Evolutionary conservation across 192 early-diverging fungal genomes (phyloP).

Genomic region (Coemansia sp.): DNA sequence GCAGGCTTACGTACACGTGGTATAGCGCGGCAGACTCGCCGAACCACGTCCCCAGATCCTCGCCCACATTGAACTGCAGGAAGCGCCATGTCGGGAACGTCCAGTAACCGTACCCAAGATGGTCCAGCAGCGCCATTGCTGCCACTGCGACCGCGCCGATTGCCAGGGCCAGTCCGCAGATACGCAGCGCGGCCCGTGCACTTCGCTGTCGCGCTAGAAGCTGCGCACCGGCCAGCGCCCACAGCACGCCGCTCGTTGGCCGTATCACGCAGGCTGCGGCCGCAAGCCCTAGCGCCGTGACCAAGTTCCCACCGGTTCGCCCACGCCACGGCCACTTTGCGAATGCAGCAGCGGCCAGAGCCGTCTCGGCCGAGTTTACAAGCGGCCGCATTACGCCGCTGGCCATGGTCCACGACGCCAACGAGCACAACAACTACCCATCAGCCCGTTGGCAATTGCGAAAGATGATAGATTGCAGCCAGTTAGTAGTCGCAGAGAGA

Average conservation of each 20-base stretch:
- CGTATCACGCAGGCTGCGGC: constrained; percentile 77
- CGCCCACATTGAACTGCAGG: constrained; percentile 71
- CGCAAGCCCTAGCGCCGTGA: constrained; percentile 61
- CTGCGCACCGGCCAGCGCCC: constrained; percentile 67
- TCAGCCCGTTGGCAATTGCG: not conserved
- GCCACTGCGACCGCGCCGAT: constrained; percentile 44
- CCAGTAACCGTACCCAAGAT: constrained; percentile 62
- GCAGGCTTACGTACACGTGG: constrained; percentile 80
- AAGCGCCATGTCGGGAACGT: constrained; percentile 75
- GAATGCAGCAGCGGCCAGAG: constrained; percentile 66
- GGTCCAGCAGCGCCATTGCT: constrained; percentile 57
- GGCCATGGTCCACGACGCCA: constrained; percentile 57
- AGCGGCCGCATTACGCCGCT: constrained; percentile 59
- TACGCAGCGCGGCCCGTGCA: constrained; percentile 1
- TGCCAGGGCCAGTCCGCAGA: constrained; percentile 1
- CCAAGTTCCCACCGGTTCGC: not conserved
- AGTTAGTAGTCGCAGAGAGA: not conserved
- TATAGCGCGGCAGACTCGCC: constrained; percentile 88
- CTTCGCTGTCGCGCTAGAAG: constrained; percentile 47
- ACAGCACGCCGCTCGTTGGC: constrained; percentile 83
- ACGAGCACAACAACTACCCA: constrained; percentile 24
- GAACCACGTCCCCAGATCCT: constrained; percentile 82
- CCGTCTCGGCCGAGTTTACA: constrained; percentile 70
- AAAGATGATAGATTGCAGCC: not conserved
- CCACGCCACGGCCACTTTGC: constrained; percentile 79